Evolutionary conservation across 768 basidiomycete genomes (phyloP).

Genomic region (Mrakia gelida): DNA sequence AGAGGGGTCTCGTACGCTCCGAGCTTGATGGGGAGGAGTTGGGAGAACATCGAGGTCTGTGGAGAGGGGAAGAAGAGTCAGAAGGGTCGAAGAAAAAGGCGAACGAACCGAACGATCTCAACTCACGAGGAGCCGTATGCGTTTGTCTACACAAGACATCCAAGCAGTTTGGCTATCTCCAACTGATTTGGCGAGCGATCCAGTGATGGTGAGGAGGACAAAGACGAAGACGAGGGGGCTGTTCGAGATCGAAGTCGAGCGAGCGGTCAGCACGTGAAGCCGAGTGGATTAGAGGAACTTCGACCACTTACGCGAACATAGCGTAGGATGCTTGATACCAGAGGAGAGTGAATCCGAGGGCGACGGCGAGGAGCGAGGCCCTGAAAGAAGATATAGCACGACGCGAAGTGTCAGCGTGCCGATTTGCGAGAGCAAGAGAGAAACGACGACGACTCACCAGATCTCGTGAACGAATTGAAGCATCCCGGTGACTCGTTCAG

Average conservation of each 20-base stretch:
- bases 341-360: slow-evolving; percentile 7
- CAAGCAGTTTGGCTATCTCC: slow-evolving; percentile 16
- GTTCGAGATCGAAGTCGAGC: too few species aligned
- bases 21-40: slow-evolving; percentile 27
- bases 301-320: neutral
- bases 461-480: slow-evolving; percentile 21
- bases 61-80: neutral
- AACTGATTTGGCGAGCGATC: neutral
- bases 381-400: neutral
- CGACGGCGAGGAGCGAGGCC: slow-evolving; percentile 3
- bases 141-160: slow-evolving; percentile 9
- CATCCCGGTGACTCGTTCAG: neutral
- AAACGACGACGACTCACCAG: neutral
- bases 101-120: too few species aligned
- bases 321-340: slow-evolving; percentile 6
- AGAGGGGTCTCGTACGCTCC: slow-evolving; percentile 12
- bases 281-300: too few species aligned
- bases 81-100: neutral
- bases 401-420: neutral
- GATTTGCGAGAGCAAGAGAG: neutral
- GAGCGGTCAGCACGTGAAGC: too few species aligned
- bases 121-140: slow-evolving; percentile 22
- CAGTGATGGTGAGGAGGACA: neutral
- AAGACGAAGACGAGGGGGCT: slow-evolving; percentile 15
- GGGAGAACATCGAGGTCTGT: slow-evolving; percentile 24